These are phyloP conservation scores for Rhodosporidiobolus odoratus DNA, from an alignment of 768 basidiomycete species.

Conservation along the genomic window DNA sequence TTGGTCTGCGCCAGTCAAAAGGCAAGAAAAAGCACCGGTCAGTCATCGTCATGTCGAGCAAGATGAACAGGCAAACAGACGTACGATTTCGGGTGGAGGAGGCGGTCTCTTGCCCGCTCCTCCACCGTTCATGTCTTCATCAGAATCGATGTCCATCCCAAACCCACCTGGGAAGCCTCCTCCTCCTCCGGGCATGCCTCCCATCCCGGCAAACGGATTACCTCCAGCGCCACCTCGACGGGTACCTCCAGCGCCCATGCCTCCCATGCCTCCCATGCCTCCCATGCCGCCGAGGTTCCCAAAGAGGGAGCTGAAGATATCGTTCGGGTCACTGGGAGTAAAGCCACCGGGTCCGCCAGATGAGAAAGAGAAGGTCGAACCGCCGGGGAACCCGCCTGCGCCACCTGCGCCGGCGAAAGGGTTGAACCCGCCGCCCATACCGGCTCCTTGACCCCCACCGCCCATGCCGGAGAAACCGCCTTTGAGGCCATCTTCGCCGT, in stretches of 20 bases:
- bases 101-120: constrained; percentile 12
- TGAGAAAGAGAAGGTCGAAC: constrained; percentile 48
- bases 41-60: not conserved
- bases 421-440: constrained; percentile 36
- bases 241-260: constrained; percentile 51
- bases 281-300: constrained; percentile 50
- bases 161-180: constrained; percentile 35
- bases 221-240: constrained; percentile 44
- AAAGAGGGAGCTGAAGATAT: constrained; percentile 70
- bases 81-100: constrained; percentile 30
- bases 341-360: constrained; percentile 54
- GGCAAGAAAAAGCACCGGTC: not conserved
- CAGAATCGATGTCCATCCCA: constrained; percentile 42
- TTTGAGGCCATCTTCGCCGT: constrained; percentile 93
- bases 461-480: constrained; percentile 54
- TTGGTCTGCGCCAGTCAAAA: constrained; percentile 40
- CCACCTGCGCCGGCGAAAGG: constrained; percentile 32
- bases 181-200: constrained; percentile 44
- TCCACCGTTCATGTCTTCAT: constrained; percentile 24
- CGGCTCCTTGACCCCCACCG: constrained; percentile 26
- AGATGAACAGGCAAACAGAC: constrained; percentile 8
- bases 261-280: constrained; percentile 55
- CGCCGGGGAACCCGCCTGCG: constrained; percentile 42
- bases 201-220: constrained; percentile 38
- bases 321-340: constrained; percentile 72